Evolutionary conservation across 2,329 filamentous ascomycete genomes (phyloP).

Genomic region (Stemphylium lycopersici): DNA sequence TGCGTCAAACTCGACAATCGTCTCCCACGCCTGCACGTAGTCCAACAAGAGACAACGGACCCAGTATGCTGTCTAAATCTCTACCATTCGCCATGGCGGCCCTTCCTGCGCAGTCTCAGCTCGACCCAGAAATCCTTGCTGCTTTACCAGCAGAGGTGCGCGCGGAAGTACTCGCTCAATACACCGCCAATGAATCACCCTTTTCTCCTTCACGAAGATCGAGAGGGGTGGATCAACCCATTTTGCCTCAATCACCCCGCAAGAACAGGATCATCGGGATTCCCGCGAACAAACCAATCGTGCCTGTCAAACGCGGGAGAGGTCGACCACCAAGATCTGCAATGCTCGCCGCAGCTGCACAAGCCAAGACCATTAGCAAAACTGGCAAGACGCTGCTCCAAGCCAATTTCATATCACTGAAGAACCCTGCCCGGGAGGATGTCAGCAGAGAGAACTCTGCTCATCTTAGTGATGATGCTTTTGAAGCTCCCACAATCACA

Average conservation of each 20-base stretch:
- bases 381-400: constrained; percentile 64
- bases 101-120: constrained; percentile 71
- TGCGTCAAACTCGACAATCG: constrained; percentile 47
- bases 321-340: constrained; percentile 51
- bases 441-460: constrained; percentile 20
- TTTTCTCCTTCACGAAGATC: constrained; percentile 36
- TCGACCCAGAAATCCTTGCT: constrained; percentile 83
- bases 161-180: constrained; percentile 78
- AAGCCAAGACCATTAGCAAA: constrained; percentile 52
- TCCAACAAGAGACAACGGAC: background rate
- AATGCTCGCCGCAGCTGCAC: constrained; percentile 54
- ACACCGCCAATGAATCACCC: constrained; percentile 51
- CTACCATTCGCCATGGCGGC: constrained; percentile 42
- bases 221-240: constrained; percentile 46
- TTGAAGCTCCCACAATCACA: constrained; percentile 19
- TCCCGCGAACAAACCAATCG: constrained; percentile 56
- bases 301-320: constrained; percentile 71
- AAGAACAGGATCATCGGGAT: constrained; percentile 61
- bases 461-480: constrained; percentile 33
- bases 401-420: constrained; percentile 69
- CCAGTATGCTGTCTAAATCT: constrained; percentile 24
- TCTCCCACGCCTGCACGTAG: constrained; percentile 35
- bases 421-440: constrained; percentile 28
- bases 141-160: constrained; percentile 86
- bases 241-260: constrained; percentile 52